Conservation (phyloP, 495 filamentous ascomycete species). For the Penicillium tannophilum region DNA sequence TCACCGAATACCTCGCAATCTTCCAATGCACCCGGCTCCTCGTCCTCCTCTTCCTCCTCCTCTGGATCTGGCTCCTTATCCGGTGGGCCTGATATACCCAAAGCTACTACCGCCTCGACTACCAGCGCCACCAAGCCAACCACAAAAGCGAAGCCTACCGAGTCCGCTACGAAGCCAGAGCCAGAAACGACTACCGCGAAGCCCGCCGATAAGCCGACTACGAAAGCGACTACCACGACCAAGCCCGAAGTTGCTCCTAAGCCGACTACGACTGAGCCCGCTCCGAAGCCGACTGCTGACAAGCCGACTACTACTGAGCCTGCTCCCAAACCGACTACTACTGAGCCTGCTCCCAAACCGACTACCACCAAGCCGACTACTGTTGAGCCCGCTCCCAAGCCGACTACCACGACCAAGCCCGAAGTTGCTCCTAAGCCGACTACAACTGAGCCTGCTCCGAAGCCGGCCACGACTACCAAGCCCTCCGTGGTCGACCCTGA, state of each 20-base stretch:
- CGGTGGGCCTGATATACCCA: conserved; percentile 21
- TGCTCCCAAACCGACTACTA: conserved; percentile 6
- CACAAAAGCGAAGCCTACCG: background rate
- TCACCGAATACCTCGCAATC: conserved; percentile 28
- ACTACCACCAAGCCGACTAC: too few species aligned
- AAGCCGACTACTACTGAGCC: conserved; percentile 3
- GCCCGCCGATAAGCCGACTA: background rate
- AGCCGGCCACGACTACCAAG: conserved; percentile 8
- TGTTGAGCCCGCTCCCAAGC: conserved; percentile 1
- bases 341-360: conserved; percentile 6
- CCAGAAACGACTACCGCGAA: background rate
- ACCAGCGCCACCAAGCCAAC: conserved; percentile 4
- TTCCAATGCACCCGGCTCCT: conserved; percentile 31
- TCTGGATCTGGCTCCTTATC: conserved; percentile 32
- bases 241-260: conserved; percentile 4
- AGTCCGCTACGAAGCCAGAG: conserved; percentile 5
- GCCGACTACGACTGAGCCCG: conserved; percentile 10
- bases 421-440: conserved; percentile 7
- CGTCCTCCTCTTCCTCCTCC: conserved; percentile 35
- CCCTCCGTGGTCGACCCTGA: conserved; percentile 5
- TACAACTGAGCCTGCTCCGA: conserved; percentile 4
- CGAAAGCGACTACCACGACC: conserved; percentile 4
- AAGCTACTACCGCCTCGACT: background rate
- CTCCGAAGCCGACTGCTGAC: background rate
- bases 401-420: conserved; percentile 5